These are phyloP conservation scores for Suillus cothurnatus DNA, from an alignment of 768 basidiomycete genomes.

Conservation along the genomic window DNA sequence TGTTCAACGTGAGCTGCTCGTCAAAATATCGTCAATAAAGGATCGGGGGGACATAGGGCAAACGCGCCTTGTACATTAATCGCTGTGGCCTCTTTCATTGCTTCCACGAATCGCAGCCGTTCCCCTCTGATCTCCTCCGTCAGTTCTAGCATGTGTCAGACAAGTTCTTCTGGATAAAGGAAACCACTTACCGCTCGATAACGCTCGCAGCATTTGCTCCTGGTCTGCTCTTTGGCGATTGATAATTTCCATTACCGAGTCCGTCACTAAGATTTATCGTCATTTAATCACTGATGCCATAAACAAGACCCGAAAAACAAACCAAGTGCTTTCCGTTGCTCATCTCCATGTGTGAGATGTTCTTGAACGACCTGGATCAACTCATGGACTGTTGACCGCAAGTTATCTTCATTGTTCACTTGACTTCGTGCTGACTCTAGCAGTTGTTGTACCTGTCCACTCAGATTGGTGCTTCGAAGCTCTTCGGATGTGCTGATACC, in stretches of 20 bases:
- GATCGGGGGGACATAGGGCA: neutral
- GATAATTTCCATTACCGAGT: slow-evolving; percentile 61
- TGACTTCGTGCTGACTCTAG: slow-evolving; percentile 36
- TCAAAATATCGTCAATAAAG: slow-evolving; percentile 7
- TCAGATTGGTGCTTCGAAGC: slow-evolving; percentile 14
- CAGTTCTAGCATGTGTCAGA: slow-evolving; percentile 51
- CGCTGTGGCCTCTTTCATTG: slow-evolving; percentile 92
- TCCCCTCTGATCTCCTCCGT: slow-evolving; percentile 86
- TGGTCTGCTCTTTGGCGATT: slow-evolving; percentile 74
- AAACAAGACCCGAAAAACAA: slow-evolving; percentile 18
- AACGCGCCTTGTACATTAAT: slow-evolving; percentile 78
- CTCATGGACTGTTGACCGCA: slow-evolving; percentile 39
- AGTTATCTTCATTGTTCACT: slow-evolving; percentile 29
- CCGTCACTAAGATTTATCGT: slow-evolving; percentile 44
- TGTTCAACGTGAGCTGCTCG: slow-evolving; percentile 78
- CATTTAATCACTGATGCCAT: slow-evolving; percentile 5
- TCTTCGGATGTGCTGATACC: slow-evolving; percentile 37
- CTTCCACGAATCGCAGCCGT: slow-evolving; percentile 83
- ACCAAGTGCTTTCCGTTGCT: slow-evolving; percentile 45
- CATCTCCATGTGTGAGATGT: slow-evolving; percentile 39
- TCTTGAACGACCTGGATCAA: slow-evolving; percentile 43
- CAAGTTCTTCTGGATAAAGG: slow-evolving; percentile 2
- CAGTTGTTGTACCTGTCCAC: slow-evolving; percentile 34
- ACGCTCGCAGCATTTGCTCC: slow-evolving; percentile 63
- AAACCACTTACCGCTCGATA: slow-evolving; percentile 57